Conservation (phyloP, 768 basidiomycete genomes). For the Pisolithus albus region DNA sequence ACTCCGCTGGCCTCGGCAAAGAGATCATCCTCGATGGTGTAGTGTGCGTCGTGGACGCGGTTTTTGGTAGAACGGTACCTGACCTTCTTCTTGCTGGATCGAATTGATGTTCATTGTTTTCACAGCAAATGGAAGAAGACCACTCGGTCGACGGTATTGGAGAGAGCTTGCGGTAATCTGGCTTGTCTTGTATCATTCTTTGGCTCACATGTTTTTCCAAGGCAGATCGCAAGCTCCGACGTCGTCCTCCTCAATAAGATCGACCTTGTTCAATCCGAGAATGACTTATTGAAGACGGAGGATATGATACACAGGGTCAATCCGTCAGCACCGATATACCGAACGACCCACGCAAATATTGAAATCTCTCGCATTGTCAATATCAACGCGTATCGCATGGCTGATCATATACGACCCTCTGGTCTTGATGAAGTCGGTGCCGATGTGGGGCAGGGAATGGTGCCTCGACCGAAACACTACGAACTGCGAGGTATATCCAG, state of each 20-base stretch:
- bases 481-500: slow-evolving; percentile 79
- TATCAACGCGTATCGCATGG: slow-evolving; percentile 70
- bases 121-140: slow-evolving; percentile 83
- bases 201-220: slow-evolving; percentile 26
- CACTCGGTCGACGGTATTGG: slow-evolving; percentile 57
- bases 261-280: slow-evolving; percentile 53
- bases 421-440: slow-evolving; percentile 25
- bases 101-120: not conserved
- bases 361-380: slow-evolving; percentile 72
- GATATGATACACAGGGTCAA: slow-evolving; percentile 67
- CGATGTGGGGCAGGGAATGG: slow-evolving; percentile 28
- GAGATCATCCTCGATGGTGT: slow-evolving; percentile 83
- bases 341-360: slow-evolving; percentile 66
- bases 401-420: slow-evolving; percentile 21
- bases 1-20: slow-evolving; percentile 54
- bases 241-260: slow-evolving; percentile 89
- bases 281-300: slow-evolving; percentile 44
- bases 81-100: slow-evolving; percentile 24
- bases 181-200: not conserved
- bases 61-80: slow-evolving; percentile 60
- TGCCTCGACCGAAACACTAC: slow-evolving; percentile 44
- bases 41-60: slow-evolving; percentile 86
- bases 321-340: slow-evolving; percentile 67
- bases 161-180: slow-evolving; percentile 67
- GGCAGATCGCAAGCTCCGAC: slow-evolving; percentile 91